phyloP scores from a whole-genome alignment of 257 asterid genomes.

The Hygrophila difformis region DNA sequence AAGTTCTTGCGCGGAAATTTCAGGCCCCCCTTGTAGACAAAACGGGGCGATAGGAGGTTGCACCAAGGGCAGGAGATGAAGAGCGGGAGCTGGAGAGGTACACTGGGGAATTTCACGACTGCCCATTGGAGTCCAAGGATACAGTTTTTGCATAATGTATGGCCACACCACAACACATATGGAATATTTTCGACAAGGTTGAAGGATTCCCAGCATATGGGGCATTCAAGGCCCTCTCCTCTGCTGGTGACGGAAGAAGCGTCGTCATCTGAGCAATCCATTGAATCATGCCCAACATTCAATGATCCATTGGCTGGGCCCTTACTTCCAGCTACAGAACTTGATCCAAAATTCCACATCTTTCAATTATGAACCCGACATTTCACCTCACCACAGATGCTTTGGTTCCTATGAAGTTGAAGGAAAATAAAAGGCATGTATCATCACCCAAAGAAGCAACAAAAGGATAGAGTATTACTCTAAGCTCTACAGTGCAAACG shows the following conservation, averaged over 20 bases:
- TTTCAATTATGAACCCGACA: conserved; percentile 19
- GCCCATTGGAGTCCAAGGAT: conserved; percentile 87
- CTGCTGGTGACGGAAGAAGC: conserved; percentile 50
- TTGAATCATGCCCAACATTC: conserved; percentile 38
- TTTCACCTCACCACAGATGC: conserved; percentile 17
- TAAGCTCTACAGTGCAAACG: no score
- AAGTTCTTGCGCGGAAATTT: conserved; percentile 87
- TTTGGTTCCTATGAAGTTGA: conserved; percentile 18
- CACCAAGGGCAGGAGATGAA: conserved; percentile 96
- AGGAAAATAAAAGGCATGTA: background rate
- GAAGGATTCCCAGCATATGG: conserved; percentile 92
- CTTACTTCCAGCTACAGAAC: conserved; percentile 51
- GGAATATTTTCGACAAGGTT: conserved; percentile 90
- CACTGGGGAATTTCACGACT: conserved; percentile 62
- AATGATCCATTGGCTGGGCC: conserved; percentile 31
- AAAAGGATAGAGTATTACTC: no score
- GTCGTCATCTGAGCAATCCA: conserved; percentile 73
- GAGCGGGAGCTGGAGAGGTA: conserved; percentile 88
- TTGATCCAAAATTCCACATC: conserved; percentile 82
- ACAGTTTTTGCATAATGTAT: conserved; percentile 97
- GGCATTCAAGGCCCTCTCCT: conserved; percentile 83
- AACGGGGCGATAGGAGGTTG: conserved; percentile 64
- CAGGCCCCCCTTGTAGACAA: conserved; percentile 67
- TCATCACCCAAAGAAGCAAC: no score
- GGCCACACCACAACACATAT: conserved; percentile 92